Base-by-base conservation (phyloP, 768 basidiomycete genomes). In the Paxillus rubicundulus region DNA sequence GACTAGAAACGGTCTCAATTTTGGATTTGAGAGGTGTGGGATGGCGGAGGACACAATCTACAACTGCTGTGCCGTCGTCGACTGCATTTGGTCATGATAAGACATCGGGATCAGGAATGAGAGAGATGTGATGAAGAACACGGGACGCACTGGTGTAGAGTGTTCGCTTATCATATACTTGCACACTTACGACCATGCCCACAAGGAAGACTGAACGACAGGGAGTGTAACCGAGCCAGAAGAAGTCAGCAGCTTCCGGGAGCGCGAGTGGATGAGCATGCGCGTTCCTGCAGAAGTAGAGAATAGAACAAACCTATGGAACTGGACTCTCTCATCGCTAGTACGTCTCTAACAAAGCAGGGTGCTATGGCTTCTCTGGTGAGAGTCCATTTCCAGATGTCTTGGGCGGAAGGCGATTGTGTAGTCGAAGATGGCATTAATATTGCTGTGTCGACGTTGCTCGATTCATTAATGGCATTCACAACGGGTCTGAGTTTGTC, bases 31-130 rank as follows among this genome's bases (percentile, higher is more conserved):
- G 55, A 9, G 65, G 62, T 20, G 66, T 56, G 5, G 68, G 65
- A 38, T 72, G 70, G 20, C 70, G 73, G 61, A 82, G 77, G 3
- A 72, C 61, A 60, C 89, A 91, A 42, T 91, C 88, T 21, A 92
- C 74, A 4, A 86, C 82, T 27, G 73, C 82, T 2, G 87, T 86
- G 5, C 88, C 87, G 58, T 92, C 89, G 61, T 92, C 89, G 53
- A 91, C 87, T 91, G 47, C 27, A 6, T 17, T 44, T 13, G 43
- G 30, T 9, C 0, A 40, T 59, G 56, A 45, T 13, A 41, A 16
- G 4, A 52, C n/a, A 30, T 5, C 20, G 50, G 18, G 24, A 36
- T 34, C 13, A 28, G 28, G 17, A 4, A 3, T 2, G 33, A 5
- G n/a, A 40, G 27, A 7, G 24, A 39, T 24, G 21, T 24, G 21